Evolutionary conservation across 805 yeast species (phyloP), one percentile per base, ranked within the genome.

Genomic region (Pichia phayaonensis): DNA sequence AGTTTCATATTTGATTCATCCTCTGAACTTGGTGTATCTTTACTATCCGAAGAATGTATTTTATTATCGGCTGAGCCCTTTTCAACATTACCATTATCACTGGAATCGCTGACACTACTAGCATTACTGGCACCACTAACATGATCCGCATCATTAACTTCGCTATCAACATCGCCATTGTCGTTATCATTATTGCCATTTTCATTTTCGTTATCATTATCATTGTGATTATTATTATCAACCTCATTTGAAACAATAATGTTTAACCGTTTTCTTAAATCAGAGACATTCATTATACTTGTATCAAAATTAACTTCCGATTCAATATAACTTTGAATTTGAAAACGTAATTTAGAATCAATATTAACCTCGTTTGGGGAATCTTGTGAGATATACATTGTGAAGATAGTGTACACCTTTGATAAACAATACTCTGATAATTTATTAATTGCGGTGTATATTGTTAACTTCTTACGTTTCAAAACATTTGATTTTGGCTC

Each of bases 351-450:
- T 13, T 54, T 49, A 2, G 68, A 63, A 54, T 83, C 84, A 45
- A 89, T 79, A 58, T 89, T 89, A 34, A 89, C 67, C 50, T 82
- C 83, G 56, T 73, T 79, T 0, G 90, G 84, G 0, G 95, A 78
- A 18, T 84, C 85, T 20, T 72, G 65, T 16, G 84, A 74, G 45
- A 89, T 71, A 62, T 79, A 87, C 0, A 85, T 74, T 8, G 84
- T 75, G 62, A 78, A 87, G 29, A 88, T 79, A 46, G 74, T 75
- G 63, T 81, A 85, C 0, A 84, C 83, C 51, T 74, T 70, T 2
- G 85, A 76, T 15, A 83, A 62, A 55, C 88, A 80, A 46, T 75
- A 80, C 48, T 75, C 77, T 2, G 81, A 71, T 24, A 79, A 66
- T 41, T 61, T 61, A 5, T 66, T 62, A 16, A 78, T 60, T 1